Base-by-base conservation (phyloP, 257 asterid genomes). In the Orobanche coerulescens region DNA sequence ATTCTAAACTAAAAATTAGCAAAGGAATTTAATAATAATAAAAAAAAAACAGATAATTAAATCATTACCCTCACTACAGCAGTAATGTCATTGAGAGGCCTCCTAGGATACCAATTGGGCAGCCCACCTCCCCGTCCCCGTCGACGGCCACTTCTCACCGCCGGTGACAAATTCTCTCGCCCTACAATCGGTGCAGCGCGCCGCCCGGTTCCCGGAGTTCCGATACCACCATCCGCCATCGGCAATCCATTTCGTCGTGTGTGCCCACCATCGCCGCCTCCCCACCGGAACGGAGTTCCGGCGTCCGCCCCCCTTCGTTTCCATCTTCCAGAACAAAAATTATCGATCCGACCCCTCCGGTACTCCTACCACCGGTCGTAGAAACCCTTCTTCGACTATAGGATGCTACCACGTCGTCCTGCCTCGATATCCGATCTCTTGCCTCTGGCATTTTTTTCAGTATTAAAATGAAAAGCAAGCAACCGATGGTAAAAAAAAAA, bases 361-460 rank as follows among this genome's bases (percentile, higher is more conserved):
- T 61, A n/a, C 26, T 65, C 25, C 71, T 59, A 52, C 42, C 31
- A 4, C 66, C 62, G 31, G 37, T 4, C 31, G 47, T 50, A 39
- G 84, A 42, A 13, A 70, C 71, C 44, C 82, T 42, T 26, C 87
- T 60, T 8, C 74, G 58, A 42, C 70, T 70, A 75, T 78, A 84
- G 39, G n/a, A n/a, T n/a, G n/a, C n/a, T n/a, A n/a, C n/a, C n/a
- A n/a, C n/a, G n/a, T n/a, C n/a, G n/a, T n/a, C 87, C 3, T 65
- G 70, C 77, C 87, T 75, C 2, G 79, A 26, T 25, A 82, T 47
- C 53, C 95, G 71, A 69, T 87, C 91, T 72, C 95, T 82, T 46
- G 82, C 67, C 56, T 77, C 90, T 25, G 91, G 72, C 95, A 87
- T 84, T 70, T 49, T 60, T 28, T 53, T 64, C 12, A 67, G 62